Base-by-base conservation (phyloP, 106 monocot genomes). In the Dioscorea zingiberensis region DNA sequence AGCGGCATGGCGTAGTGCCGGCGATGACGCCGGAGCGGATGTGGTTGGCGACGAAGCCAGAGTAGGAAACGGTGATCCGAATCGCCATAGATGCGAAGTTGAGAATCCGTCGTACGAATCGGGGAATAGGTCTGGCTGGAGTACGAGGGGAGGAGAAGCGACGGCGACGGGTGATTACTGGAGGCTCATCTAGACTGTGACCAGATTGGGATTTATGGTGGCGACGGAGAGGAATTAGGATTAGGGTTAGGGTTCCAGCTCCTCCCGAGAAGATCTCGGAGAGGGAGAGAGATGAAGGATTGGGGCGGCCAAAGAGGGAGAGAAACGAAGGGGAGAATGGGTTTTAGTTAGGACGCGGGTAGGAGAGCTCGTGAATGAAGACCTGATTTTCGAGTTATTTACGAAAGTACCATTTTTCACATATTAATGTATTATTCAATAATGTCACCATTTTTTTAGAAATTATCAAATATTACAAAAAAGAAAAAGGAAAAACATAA, bases 61-160 rank as follows among this genome's bases (percentile, higher is more conserved):
- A 97, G 78, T 76, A 77, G 48, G 97, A 86, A 47, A 97, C 14
- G 73, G 93, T 84, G 68, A 69, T 58, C 21, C 89, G 73, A 62
- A 93, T 82, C 69, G 98, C 88, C 97, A 98, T 98, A 45, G 47
- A 15, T 8, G 58, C 46, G 15, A 80, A 3, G 22, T 69, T 69
- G 47, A 62, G 13, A 25, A 81, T 21, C 24, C 62, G 1, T 55
- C 44, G 48, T 10, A 71, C 21, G 47, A 66, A 48, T 21, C 25
- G 76, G 64, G 28, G 62, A 67, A 80, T 45, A 18, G 48, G 64
- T 18, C 47, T 25, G 38, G 15, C 32, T 53, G 53, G 58, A 69
- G 25, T 59, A 61, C 13, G 25, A 63, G 27, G 62, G 59, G 1
- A 13, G 48, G 45, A 38, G 18, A 13, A 15, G 9, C 54, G 25